These are phyloP conservation scores for Emmonsia crescens DNA, from an alignment of 2,329 filamentous ascomycete species.

Conservation along the genomic window DNA sequence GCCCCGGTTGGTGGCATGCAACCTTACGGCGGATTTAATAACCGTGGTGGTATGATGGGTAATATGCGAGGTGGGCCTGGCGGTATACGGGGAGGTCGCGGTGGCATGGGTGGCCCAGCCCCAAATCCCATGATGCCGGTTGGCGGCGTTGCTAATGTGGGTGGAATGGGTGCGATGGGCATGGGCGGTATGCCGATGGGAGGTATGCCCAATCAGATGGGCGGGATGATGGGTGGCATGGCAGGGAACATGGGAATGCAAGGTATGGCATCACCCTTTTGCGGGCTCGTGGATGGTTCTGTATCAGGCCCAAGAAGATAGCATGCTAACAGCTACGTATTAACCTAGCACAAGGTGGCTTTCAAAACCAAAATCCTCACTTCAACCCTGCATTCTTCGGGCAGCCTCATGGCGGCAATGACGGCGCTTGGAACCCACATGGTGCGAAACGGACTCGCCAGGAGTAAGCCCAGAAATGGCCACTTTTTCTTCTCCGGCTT, in stretches of 20 bases:
- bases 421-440: conserved; percentile 69
- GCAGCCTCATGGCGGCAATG: conserved; percentile 37
- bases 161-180: conserved; percentile 41
- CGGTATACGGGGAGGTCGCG: conserved; percentile 49
- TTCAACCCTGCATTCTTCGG: conserved; percentile 68
- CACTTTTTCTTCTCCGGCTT: neutral
- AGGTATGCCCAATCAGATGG: conserved; percentile 29
- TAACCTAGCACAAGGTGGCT: conserved; percentile 39
- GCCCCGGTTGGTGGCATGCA: conserved; percentile 43
- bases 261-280: conserved; percentile 26
- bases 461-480: conserved; percentile 37
- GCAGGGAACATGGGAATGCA: conserved; percentile 39
- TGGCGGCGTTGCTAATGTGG: conserved; percentile 38
- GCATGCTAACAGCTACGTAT: neutral
- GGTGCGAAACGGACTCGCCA: conserved; percentile 69
- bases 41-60: conserved; percentile 45
- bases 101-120: conserved; percentile 48
- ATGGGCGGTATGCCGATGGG: conserved; percentile 50
- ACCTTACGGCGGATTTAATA: conserved; percentile 38
- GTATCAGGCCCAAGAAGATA: neutral
- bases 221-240: conserved; percentile 37
- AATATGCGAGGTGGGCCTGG: conserved; percentile 45
- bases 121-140: conserved; percentile 20
- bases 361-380: conserved; percentile 57
- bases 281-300: neutral